Percentiles rank a stretch among this genome's conserved stretches.
These are phyloP conservation scores for Fusarium sp. DNA, from an alignment of 2,329 filamentous ascomycete genomes.

Conservation along the genomic window DNA sequence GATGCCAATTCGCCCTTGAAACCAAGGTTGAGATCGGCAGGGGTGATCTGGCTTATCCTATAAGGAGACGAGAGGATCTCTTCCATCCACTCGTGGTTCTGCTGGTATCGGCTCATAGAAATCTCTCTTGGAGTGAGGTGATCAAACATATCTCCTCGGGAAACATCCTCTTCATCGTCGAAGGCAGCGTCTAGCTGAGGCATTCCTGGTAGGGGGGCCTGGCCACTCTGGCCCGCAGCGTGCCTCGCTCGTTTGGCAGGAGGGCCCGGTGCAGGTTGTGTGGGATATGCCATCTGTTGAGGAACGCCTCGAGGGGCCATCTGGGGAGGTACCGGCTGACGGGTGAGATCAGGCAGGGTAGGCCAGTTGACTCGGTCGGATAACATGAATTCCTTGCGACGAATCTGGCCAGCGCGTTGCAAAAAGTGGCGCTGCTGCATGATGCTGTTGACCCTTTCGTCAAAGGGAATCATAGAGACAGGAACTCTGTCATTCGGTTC, in stretches of 20 bases:
- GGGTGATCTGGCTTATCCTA: conserved; percentile 83
- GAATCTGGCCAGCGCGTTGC: conserved; percentile 81
- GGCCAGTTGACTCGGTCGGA: conserved; percentile 93
- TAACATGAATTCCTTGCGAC: conserved; percentile 94
- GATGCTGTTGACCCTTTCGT: conserved; percentile 69
- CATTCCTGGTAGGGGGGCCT: conserved; percentile 54
- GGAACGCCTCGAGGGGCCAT: conserved; percentile 62
- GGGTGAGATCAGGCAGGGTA: conserved; percentile 71
- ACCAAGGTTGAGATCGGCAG: conserved; percentile 87
- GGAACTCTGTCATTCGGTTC: conserved; percentile 81
- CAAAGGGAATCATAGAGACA: conserved; percentile 72
- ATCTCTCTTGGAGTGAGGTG: conserved; percentile 90
- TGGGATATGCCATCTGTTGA: conserved; percentile 72
- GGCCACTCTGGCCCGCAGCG: conserved; percentile 55
- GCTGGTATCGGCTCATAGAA: conserved; percentile 85
- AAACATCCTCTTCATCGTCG: conserved; percentile 92
- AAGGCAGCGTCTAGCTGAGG: conserved; percentile 60
- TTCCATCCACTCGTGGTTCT: conserved; percentile 99
- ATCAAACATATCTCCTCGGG: conserved; percentile 89
- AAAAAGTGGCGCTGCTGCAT: conserved; percentile 73
- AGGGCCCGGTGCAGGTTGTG: conserved; percentile 62
- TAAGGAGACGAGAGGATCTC: conserved; percentile 95
- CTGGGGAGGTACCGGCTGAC: conserved; percentile 63
- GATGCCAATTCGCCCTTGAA: conserved; percentile 83
- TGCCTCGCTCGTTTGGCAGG: conserved; percentile 67